Percentiles rank a stretch among this genome's conserved stretches.
These are phyloP conservation scores for Sphagnum contortum DNA, from an alignment of 225 moss, liverwort and hornwort genomes.

Conservation along the genomic window DNA sequence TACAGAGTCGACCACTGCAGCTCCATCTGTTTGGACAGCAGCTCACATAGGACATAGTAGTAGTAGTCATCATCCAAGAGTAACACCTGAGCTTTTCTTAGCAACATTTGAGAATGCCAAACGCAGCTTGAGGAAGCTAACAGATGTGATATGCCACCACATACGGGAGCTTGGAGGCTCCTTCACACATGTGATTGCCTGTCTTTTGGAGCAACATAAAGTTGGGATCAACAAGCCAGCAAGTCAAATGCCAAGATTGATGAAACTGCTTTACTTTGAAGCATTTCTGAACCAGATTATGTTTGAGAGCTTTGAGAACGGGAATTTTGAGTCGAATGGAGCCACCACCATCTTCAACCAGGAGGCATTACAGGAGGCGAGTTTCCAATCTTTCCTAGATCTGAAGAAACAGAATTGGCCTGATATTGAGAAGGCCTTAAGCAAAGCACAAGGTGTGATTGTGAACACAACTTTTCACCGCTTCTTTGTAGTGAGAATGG, in stretches of 20 bases:
- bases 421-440: constrained; percentile 23
- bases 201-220: constrained; percentile 33
- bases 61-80: constrained; percentile 10
- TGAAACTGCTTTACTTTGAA: constrained; percentile 41
- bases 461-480: constrained; percentile 37
- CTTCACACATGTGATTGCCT: constrained; percentile 30
- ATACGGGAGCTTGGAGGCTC: constrained; percentile 44
- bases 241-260: constrained; percentile 19
- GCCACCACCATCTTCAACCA: constrained; percentile 28
- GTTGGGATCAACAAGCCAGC: constrained; percentile 11
- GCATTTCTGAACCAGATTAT: constrained; percentile 44
- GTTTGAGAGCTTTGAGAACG: constrained; percentile 57
- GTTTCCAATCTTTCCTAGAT: constrained; percentile 28
- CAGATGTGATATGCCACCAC: constrained; percentile 33
- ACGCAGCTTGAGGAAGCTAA: constrained; percentile 16
- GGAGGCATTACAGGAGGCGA: constrained; percentile 18
- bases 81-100: constrained; percentile 34
- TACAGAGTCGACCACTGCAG: not conserved
- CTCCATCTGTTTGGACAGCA: not conserved
- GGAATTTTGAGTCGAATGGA: constrained; percentile 35
- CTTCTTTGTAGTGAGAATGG: constrained; percentile 42
- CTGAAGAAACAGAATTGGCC: constrained; percentile 27
- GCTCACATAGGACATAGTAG: constrained; percentile 6
- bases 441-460: constrained; percentile 16
- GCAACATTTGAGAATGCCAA: constrained; percentile 19